Evolutionary conservation across 768 basidiomycete species (phyloP).

Genomic region (Lentinula guzmanii): DNA sequence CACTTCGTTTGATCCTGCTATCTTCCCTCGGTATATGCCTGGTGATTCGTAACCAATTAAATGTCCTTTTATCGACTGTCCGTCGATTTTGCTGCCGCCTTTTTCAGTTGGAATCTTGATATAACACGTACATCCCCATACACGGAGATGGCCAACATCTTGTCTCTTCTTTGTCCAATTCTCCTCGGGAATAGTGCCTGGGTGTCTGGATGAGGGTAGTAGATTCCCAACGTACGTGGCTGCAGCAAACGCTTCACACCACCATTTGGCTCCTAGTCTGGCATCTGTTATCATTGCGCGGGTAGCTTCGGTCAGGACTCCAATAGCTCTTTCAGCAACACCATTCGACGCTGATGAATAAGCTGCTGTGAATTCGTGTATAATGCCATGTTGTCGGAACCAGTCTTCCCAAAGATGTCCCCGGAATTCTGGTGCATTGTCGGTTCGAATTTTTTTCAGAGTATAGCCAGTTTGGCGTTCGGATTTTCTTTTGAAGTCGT

Average conservation of each 20-base stretch:
- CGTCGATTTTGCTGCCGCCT: constrained; percentile 2
- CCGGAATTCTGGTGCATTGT: constrained; percentile 19
- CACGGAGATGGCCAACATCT: constrained; percentile 12
- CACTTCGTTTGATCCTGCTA: not conserved
- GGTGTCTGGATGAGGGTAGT: not conserved
- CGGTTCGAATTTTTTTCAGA: constrained; percentile 8
- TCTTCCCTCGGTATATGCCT: not conserved
- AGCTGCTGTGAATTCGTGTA: not conserved
- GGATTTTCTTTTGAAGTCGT: not conserved
- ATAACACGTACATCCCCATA: constrained; percentile 18
- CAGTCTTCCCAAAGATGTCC: constrained; percentile 6
- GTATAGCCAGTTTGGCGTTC: not conserved
- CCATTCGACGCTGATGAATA: constrained; percentile 8
- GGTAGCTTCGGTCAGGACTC: not conserved
- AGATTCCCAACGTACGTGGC: not conserved
- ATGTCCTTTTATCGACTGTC: not conserved
- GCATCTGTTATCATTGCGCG: constrained; percentile 6
- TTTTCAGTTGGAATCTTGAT: constrained; percentile 15
- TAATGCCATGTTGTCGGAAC: constrained; percentile 2
- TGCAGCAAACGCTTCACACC: constrained; percentile 1
- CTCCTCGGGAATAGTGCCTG: not conserved
- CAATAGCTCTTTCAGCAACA: constrained; percentile 8
- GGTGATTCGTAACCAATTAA: not conserved
- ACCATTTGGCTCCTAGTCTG: constrained; percentile 8
- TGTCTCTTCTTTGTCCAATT: not conserved